A percentile compares a stretch with the other conserved stretches of the same genome.
Conservation (phyloP, 2,329 filamentous ascomycete genomes). For the Colletotrichum lupini region DNA sequence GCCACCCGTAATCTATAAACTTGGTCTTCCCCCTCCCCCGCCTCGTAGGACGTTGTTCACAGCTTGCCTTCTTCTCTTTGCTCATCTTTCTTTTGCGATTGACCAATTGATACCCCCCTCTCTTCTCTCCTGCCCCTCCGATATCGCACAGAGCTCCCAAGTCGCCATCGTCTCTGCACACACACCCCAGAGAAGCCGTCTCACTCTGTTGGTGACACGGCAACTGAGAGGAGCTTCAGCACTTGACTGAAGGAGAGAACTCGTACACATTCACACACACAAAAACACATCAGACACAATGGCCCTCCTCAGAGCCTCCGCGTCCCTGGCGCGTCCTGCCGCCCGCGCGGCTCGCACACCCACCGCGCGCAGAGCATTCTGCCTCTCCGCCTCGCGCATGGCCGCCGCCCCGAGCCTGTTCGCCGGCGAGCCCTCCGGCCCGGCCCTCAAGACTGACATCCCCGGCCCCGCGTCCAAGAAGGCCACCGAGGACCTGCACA, state of each 20-base stretch:
- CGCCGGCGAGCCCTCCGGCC: slow-evolving; percentile 62
- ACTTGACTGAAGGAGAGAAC: not conserved
- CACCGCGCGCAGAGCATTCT: slow-evolving; percentile 26
- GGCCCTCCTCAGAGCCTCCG: slow-evolving; percentile 31
- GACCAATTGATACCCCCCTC: slow-evolving; percentile 11
- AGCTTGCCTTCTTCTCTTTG: not conserved
- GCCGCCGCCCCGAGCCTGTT: slow-evolving; percentile 46
- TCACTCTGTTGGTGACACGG: not conserved
- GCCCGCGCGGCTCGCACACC: slow-evolving; percentile 19
- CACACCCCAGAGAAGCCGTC: not conserved
- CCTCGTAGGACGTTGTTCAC: not conserved
- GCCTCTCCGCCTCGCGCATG: slow-evolving; percentile 27
- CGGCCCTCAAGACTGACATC: slow-evolving; percentile 69
- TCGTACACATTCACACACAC: not conserved
- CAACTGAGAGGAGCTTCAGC: not conserved
- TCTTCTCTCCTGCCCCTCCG: not conserved
- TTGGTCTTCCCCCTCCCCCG: slow-evolving; percentile 16
- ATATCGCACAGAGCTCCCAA: slow-evolving; percentile 12
- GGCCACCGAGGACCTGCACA: slow-evolving; percentile 75
- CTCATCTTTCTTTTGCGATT: slow-evolving; percentile 2
- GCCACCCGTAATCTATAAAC: slow-evolving; percentile 36
- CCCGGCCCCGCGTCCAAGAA: slow-evolving; percentile 81
- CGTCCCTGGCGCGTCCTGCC: slow-evolving; percentile 29
- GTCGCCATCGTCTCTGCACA: not conserved
- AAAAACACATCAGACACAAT: slow-evolving; percentile 16